Conservation (phyloP, 2,329 filamentous ascomycete genomes). For the Proliferodiscus dingleyae region DNA sequence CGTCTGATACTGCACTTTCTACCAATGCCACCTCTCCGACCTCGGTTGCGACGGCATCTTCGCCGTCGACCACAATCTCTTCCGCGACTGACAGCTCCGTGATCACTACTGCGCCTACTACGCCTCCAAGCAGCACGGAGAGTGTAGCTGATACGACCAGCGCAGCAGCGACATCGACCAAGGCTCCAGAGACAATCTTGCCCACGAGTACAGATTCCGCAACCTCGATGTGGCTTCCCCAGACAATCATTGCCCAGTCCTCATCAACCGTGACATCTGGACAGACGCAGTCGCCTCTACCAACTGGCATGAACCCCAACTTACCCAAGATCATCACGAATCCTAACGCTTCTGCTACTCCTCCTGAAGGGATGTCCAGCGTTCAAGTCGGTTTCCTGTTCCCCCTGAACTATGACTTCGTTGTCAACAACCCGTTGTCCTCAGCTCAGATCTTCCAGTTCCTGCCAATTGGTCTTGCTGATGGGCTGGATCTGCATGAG, state of each 20-base stretch:
- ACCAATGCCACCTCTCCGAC: neutral
- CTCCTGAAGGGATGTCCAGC: constrained; percentile 54
- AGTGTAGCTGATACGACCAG: neutral
- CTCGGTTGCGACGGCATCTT: neutral
- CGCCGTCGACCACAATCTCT: neutral
- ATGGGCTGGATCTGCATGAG: constrained; percentile 44
- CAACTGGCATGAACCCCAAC: constrained; percentile 23
- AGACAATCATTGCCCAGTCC: neutral
- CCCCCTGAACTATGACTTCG: constrained; percentile 78
- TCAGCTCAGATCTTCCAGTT: constrained; percentile 81
- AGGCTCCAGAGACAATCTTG: neutral
- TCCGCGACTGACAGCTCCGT: neutral
- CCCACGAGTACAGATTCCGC: neutral
- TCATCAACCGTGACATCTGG: neutral
- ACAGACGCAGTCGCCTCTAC: constrained; percentile 2
- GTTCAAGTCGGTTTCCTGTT: constrained; percentile 84
- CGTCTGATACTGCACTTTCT: neutral
- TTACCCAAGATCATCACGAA: constrained; percentile 29
- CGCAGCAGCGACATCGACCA: neutral
- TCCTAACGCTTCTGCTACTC: constrained; percentile 18
- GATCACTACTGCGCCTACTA: neutral
- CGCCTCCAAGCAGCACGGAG: no score
- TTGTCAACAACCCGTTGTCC: constrained; percentile 65
- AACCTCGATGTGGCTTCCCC: constrained; percentile 2
- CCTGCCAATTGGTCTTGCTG: constrained; percentile 57